A percentile compares a stretch with the other conserved stretches of the same genome.
Evolutionary conservation across 2,329 filamentous ascomycete genomes (phyloP).

Genomic region (Helminthosporium solani): DNA sequence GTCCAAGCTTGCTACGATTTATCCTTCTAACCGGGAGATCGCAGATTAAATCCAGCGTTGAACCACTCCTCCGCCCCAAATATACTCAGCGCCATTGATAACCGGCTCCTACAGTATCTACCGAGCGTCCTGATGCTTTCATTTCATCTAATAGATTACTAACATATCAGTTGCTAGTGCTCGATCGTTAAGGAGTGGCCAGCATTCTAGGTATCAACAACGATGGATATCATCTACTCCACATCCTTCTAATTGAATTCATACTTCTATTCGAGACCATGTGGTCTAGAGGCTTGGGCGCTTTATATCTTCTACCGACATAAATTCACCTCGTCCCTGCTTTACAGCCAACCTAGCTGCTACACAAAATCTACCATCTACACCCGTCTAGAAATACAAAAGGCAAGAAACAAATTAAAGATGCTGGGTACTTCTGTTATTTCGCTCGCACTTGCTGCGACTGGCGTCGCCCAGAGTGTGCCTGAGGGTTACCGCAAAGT

Average conservation of each 20-base stretch:
- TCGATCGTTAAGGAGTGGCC: neutral
- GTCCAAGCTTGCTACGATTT: conserved; percentile 5
- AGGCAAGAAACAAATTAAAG: neutral
- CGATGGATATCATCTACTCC: conserved; percentile 1
- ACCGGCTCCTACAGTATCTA: conserved; percentile 4
- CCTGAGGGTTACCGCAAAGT: conserved; percentile 29
- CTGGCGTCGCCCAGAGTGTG: conserved; percentile 19
- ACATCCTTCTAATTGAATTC: conserved; percentile 10
- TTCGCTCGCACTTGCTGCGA: conserved; percentile 21
- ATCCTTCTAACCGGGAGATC: conserved; percentile 12
- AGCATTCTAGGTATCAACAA: neutral
- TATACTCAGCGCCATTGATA: conserved; percentile 1
- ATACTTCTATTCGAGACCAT: neutral
- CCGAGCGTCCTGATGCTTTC: neutral
- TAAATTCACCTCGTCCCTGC: conserved; percentile 10
- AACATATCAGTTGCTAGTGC: conserved; percentile 3
- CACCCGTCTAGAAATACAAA: neutral
- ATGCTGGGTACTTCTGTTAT: conserved; percentile 24
- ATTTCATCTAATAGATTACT: conserved; percentile 7
- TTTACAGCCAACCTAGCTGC: no score
- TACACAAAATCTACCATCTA: neutral
- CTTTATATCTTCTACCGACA: conserved; percentile 5
- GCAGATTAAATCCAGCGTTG: conserved; percentile 6
- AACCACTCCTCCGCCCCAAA: conserved; percentile 1
- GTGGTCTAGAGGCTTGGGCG: neutral